Base-by-base conservation (phyloP, 768 basidiomycete genomes). In the Pulveroboletus sp. region DNA sequence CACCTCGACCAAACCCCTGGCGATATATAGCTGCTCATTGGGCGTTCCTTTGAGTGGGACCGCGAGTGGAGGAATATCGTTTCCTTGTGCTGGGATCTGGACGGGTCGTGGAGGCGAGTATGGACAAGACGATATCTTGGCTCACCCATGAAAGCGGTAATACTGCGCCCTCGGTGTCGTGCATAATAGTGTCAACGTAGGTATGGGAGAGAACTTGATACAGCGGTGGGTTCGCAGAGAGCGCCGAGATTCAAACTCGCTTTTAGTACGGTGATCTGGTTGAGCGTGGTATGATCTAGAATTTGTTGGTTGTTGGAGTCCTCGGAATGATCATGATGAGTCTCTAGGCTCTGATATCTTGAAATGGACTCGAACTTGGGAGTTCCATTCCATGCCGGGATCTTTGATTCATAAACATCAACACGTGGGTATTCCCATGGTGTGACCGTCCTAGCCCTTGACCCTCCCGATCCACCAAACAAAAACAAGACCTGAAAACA, bases 111-210 rank as follows among this genome's bases (percentile, higher is more conserved):
- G 6, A 25, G 16, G 25, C 12, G 42, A 23, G 19, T 8, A 14
- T 25, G n/a, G 20, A 17, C 14, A n/a, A 3, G 14, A 17, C 3
- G 17, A 19, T 31, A 27, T 11, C 23, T 11, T 4, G 17, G 24
- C 58, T 46, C 52, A 50, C 59, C 60, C 60, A 61, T 41, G 29
- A 12, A 9, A 61, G 19, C 5, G 59, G 59, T 14, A 55, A 11
- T 3, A 11, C 27, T 13, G 46, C 29, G 16, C 47, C 41, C 24
- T 47, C 21, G 13, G 17, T 23, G 32, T 44, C 35, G 36, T 49
- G 3, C 57, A 59, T 59, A 10, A n/a, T n/a, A n/a, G n/a, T n/a
- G n/a, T n/a, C n/a, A n/a, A 12, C 19, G 20, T 20, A 21, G 13
- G 36, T 17, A 37, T 36, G 12, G 10, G 35, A 17, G 12, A 21